Conservation (phyloP, 805 yeast genomes). For the Blastobotrys chiropterorum region DNA sequence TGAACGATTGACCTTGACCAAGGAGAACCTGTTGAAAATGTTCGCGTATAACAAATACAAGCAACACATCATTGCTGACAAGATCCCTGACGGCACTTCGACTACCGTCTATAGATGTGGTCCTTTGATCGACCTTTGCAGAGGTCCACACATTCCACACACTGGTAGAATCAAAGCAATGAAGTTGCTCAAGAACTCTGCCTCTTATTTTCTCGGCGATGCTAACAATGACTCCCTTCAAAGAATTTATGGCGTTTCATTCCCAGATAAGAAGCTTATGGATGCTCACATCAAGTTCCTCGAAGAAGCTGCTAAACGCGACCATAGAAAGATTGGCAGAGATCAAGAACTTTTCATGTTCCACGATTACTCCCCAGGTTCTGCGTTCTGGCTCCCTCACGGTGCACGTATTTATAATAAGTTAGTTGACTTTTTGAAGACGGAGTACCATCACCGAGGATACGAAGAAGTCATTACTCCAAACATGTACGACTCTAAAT, state of each 20-base stretch:
- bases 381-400: conserved; percentile 98
- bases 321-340: conserved; percentile 89
- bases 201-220: conserved; percentile 94
- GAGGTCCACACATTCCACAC: conserved; percentile 97
- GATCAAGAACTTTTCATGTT: conserved; percentile 95
- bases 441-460: conserved; percentile 87
- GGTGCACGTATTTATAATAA: conserved; percentile 96
- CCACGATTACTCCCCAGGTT: conserved; percentile 96
- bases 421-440: conserved; percentile 69
- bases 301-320: conserved; percentile 91
- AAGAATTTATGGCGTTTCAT: conserved; percentile 94
- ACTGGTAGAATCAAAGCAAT: conserved; percentile 94
- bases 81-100: conserved; percentile 92
- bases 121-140: conserved; percentile 90
- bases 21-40: conserved; percentile 88
- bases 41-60: conserved; percentile 94
- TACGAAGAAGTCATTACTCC: conserved; percentile 99
- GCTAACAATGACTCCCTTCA: conserved; percentile 89
- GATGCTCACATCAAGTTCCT: conserved; percentile 90
- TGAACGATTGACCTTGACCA: conserved; percentile 86
- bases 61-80: conserved; percentile 75
- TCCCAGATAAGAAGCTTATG: conserved; percentile 97
- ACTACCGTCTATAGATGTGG: conserved; percentile 98
- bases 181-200: conserved; percentile 90
- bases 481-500: conserved; percentile 93